Conservation (phyloP, 805 yeast species). For the Vanderwaltozyma verrucispora region DNA sequence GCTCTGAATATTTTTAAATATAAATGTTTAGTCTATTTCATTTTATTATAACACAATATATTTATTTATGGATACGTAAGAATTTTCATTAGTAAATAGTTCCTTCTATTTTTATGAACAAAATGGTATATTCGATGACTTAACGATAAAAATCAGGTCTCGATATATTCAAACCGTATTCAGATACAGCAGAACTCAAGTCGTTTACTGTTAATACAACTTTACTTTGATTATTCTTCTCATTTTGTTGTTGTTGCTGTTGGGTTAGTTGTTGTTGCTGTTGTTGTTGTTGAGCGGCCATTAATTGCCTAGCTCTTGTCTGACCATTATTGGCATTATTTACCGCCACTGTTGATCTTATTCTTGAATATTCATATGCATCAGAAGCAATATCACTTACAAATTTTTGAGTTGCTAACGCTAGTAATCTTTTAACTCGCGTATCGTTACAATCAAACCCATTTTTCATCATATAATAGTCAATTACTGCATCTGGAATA, state of each 20-base stretch:
- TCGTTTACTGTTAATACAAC: conserved; percentile 90
- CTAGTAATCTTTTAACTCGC: conserved; percentile 71
- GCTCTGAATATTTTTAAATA: too few species aligned
- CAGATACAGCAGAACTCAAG: conserved; percentile 82
- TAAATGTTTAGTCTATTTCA: too few species aligned
- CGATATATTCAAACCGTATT: conserved; percentile 80
- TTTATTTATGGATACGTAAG: too few species aligned
- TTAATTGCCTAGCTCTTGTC: conserved; percentile 66
- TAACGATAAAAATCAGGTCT: conserved; percentile 92
- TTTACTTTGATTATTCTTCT: conserved; percentile 42
- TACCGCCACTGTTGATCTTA: conserved; percentile 82
- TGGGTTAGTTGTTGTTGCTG: conserved; percentile 30
- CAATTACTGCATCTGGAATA: conserved; percentile 94
- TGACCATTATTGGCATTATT: conserved; percentile 79
- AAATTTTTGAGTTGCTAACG: conserved; percentile 93
- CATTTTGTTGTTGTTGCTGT: conserved; percentile 37
- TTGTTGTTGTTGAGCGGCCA: conserved; percentile 50
- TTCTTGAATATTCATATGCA: conserved; percentile 91
- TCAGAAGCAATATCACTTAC: conserved; percentile 91
- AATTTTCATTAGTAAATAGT: too few species aligned
- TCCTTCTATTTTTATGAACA: too few species aligned
- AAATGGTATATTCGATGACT: conserved; percentile 32
- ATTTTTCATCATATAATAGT: conserved; percentile 75
- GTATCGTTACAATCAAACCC: conserved; percentile 77
- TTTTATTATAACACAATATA: too few species aligned